Evolutionary conservation across 164 flowering plant species (phyloP), one percentile per base, ranked within the genome.

Genomic region (Piper longum): DNA sequence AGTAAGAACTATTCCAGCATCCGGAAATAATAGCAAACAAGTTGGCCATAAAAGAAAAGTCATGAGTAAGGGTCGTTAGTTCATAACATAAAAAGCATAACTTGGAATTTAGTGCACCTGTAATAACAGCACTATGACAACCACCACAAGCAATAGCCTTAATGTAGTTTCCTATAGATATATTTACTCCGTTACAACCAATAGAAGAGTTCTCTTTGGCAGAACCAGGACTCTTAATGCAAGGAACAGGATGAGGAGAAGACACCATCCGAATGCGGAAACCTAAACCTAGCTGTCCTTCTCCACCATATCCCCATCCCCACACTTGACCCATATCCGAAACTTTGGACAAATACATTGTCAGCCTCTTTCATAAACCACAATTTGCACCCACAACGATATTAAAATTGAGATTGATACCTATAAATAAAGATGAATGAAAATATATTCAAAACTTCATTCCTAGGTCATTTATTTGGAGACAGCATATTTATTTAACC

Each of bases 281-380:
- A 43, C 99, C 99, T 78, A 88, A 72, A 56, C 99, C 99, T 62
- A 95, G 85, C 77, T 95, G 99, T 42, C 99, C 99, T 70, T 95
- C 99, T 39, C 99, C 99, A 68, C 99, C 99, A 79, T 95, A 95
- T 62, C 98, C 99, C 99, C 98, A 95, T 75, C 99, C 99, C 99
- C 99, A 95, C 72, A 95, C 96, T 73, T 95, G 95, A 72, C 99
- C 99, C 48, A 85, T 57, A 86, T 95, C 99, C 91, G 91, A 72
- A 83, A 80, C 75, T 72, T 77, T 48, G 66, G 66, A 41, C 70
- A 78, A 73, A 78, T 73, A 61, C 74, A 62, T 64, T 63, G 70
- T 74, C 71, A 74, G 64, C 59, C 55, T 63, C 73, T 66, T 26
- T 26, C 36, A 26, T 60, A 11, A 61, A 48, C 54, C 42, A 66